Evolutionary conservation across 2,329 filamentous ascomycete genomes (phyloP), one percentile per base, ranked within the genome.

Genomic region (Aspergillus thermomutatus): DNA sequence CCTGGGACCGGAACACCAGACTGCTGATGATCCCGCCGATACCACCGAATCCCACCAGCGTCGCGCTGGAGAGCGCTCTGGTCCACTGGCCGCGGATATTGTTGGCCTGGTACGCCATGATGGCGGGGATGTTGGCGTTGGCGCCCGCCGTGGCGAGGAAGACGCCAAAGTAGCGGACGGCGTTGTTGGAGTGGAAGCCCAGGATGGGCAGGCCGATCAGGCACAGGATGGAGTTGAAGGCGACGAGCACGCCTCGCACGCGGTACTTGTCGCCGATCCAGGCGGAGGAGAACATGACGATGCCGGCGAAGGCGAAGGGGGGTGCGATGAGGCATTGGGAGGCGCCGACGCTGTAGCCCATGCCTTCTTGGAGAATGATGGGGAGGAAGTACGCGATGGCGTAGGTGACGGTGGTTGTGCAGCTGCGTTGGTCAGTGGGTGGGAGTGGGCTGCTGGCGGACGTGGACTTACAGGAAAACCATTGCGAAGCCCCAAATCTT

Each of bases 61-160:
- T 88, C 1, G 90, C 89, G 57, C 86, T 89, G 70, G 86, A 88
- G 63, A 94, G 86, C 1, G 90, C 90, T 49, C 91, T 85, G 77
- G 93, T 94, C 89, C 90, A 94, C 76, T 94, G 90, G 0, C 90
- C 91, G 53, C 89, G 86, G 68, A 95, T 87, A 73, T 95, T 95
- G 76, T 93, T 94, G 47, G 90, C 89, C 76, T 93, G 90, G 77
- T 91, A 93, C 0, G 89, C 83, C 78, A 95, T 85, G 43, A 84
- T 79, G 3, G 85, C 82, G 0, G 91, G 91, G 4, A 94, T 80
- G 69, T 94, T 94, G 63, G 87, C 83, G 72, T 92, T 92, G 63
- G 87, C 85, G 11, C 89, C 90, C 0, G 88, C 87, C 0, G 88
- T 87, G 27, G 85, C 81, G 48, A 92, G 77, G 77, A 92, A 92